A percentile compares a stretch with the other conserved stretches of the same genome.
Evolutionary conservation across 805 yeast genomes (phyloP).

Genomic region (Lachancea meyersii): DNA sequence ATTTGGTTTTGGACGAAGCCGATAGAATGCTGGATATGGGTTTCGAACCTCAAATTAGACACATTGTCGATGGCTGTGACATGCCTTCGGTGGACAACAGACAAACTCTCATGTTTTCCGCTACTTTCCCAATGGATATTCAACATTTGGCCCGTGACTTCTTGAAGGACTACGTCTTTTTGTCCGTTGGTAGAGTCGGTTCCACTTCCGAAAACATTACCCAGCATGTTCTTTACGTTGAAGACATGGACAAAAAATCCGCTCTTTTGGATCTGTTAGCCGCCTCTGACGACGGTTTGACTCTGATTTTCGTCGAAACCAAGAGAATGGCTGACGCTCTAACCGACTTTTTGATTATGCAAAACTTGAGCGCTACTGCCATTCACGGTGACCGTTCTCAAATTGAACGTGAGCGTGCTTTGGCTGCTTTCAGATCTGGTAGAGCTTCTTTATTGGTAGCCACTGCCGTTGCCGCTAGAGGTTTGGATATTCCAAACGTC

Average conservation of each 20-base stretch:
- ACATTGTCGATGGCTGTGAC: slow-evolving; percentile 94
- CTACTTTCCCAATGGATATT: slow-evolving; percentile 97
- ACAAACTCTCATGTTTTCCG: slow-evolving; percentile 97
- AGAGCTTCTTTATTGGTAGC: slow-evolving; percentile 93
- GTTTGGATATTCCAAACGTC: slow-evolving; percentile 98
- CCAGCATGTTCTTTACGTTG: slow-evolving; percentile 87
- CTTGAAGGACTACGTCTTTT: slow-evolving; percentile 89
- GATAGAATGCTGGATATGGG: slow-evolving; percentile 99
- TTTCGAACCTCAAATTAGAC: slow-evolving; percentile 98
- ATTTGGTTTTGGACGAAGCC: slow-evolving; percentile 95
- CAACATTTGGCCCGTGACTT: slow-evolving; percentile 96
- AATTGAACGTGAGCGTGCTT: slow-evolving; percentile 94
- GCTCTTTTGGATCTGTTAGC: slow-evolving; percentile 83
- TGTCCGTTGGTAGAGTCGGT: slow-evolving; percentile 98
- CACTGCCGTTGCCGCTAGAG: slow-evolving; percentile 99
- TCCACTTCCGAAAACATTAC: slow-evolving; percentile 98
- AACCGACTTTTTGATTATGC: slow-evolving; percentile 83
- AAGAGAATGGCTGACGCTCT: slow-evolving; percentile 97
- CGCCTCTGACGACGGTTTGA: slow-evolving; percentile 73
- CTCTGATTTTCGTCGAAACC: slow-evolving; percentile 94
- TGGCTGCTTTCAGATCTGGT: slow-evolving; percentile 89
- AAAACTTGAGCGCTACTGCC: slow-evolving; percentile 93
- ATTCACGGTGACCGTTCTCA: slow-evolving; percentile 99
- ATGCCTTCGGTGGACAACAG: slow-evolving; percentile 90
- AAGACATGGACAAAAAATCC: slow-evolving; percentile 86